Percentiles rank a stretch among this genome's conserved stretches.
Evolutionary conservation across 2,329 filamentous ascomycete species (phyloP).

Genomic region (Colletotrichum lini): DNA sequence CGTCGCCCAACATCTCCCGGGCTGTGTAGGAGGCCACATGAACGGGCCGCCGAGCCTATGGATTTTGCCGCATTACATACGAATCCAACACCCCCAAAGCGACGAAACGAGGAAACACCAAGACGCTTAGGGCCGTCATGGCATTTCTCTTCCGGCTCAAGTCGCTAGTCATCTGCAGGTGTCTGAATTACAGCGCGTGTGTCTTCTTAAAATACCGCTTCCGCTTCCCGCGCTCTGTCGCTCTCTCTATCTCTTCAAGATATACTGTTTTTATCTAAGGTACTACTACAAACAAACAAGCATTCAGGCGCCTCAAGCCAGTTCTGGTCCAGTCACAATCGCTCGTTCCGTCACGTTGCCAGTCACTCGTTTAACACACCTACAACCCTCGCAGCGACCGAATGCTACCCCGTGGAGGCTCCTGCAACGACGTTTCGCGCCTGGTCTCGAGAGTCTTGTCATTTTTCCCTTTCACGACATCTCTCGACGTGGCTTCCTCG

Average conservation of each 20-base stretch:
- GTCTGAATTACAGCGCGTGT: background rate
- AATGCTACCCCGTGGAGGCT: conserved; percentile 33
- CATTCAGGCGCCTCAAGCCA: conserved; percentile 10
- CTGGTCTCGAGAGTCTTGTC: background rate
- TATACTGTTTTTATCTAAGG: background rate
- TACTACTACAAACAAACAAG: background rate
- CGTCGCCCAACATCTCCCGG: background rate
- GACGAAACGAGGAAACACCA: conserved; percentile 31
- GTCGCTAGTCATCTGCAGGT: conserved; percentile 18
- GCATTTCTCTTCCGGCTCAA: conserved; percentile 15
- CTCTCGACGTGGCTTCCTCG: background rate
- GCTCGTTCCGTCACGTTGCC: conserved; percentile 35
- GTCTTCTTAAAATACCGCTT: conserved; percentile 11
- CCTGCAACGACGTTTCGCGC: conserved; percentile 32
- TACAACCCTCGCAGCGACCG: conserved; percentile 14
- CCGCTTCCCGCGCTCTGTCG: background rate
- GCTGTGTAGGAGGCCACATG: background rate
- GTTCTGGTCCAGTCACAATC: conserved; percentile 35
- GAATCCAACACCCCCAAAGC: conserved; percentile 2
- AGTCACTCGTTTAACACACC: conserved; percentile 27
- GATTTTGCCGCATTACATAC: conserved; percentile 17
- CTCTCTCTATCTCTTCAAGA: background rate
- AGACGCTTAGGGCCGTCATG: conserved; percentile 20
- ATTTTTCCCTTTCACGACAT: conserved; percentile 9
- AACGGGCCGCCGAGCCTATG: conserved; percentile 13